Conservation (phyloP, 192 early-diverging fungal genomes). For the Lunasporangiospora selenospora region DNA sequence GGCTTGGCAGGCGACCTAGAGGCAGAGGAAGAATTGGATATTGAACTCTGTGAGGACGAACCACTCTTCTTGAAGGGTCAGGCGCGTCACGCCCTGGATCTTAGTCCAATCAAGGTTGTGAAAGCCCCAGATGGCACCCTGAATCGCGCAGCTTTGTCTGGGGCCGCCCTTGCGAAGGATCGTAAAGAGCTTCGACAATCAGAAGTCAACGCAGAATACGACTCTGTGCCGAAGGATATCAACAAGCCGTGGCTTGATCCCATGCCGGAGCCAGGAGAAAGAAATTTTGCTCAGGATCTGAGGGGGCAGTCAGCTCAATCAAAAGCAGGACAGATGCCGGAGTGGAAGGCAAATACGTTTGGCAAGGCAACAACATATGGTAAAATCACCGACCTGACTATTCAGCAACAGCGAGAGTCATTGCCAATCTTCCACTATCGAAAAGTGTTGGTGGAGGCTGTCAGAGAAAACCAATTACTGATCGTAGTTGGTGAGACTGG, state of each 20-base stretch:
- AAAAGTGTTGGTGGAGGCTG: constrained; percentile 78
- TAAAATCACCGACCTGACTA: constrained; percentile 82
- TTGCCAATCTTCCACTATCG: constrained; percentile 90
- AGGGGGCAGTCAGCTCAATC: constrained; percentile 69
- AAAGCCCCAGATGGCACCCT: constrained; percentile 97
- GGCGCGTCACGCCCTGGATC: constrained; percentile 78
- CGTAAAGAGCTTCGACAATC: constrained; percentile 88
- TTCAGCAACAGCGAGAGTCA: constrained; percentile 84
- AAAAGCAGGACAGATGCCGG: constrained; percentile 77
- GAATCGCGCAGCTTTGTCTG: constrained; percentile 94
- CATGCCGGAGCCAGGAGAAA: constrained; percentile 86
- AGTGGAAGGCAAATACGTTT: constrained; percentile 88
- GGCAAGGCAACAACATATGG: constrained; percentile 92
- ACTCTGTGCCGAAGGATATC: constrained; percentile 85
- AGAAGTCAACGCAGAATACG: constrained; percentile 75
- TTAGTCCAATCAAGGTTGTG: constrained; percentile 97
- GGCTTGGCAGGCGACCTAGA: constrained; percentile 84
- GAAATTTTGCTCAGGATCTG: constrained; percentile 95
- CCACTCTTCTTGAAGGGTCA: constrained; percentile 96
- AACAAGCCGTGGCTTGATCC: constrained; percentile 94
- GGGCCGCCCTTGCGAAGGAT: constrained; percentile 93
- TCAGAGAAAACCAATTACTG: constrained; percentile 75
- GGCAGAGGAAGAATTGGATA: constrained; percentile 94
- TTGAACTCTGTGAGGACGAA: constrained; percentile 96
- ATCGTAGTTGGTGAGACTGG: constrained; percentile 97